A percentile compares a stretch with the other conserved stretches of the same genome.
Conservation (phyloP, 1,139 yeast species). For the Protomyces pachydermus region DNA sequence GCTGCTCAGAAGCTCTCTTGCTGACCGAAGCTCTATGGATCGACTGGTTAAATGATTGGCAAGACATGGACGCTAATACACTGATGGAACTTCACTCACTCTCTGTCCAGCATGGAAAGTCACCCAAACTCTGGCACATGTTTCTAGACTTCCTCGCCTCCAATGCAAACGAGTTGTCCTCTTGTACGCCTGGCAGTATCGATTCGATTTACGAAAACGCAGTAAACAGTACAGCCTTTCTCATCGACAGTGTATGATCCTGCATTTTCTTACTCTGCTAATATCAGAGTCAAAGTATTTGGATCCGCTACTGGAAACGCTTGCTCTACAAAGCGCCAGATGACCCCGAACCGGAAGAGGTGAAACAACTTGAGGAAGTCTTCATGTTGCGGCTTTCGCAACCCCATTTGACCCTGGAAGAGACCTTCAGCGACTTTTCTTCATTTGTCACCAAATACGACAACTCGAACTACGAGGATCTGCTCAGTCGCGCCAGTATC, state of each 20-base stretch:
- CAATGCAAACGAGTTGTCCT: neutral
- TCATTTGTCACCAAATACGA: conserved; percentile 42
- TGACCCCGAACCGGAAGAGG: conserved; percentile 13
- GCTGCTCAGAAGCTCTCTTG: neutral
- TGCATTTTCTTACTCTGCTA: neutral
- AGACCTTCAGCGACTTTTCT: conserved; percentile 47
- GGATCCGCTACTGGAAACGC: conserved; percentile 39
- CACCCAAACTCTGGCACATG: neutral
- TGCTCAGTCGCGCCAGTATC: conserved; percentile 45
- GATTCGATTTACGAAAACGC: neutral
- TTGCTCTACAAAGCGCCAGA: conserved; percentile 11
- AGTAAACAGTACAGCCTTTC: neutral
- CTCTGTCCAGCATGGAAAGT: neutral
- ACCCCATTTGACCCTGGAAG: conserved; percentile 47
- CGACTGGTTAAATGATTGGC: neutral
- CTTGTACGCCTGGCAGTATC: neutral
- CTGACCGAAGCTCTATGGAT: neutral
- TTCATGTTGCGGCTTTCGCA: conserved; percentile 42
- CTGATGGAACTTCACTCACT: neutral
- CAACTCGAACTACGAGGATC: conserved; percentile 42
- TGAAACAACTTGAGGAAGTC: conserved; percentile 36
- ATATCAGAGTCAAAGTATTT: conserved; percentile 36
- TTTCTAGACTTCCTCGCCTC: neutral
- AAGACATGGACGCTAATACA: neutral
- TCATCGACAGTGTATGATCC: neutral